Evolutionary conservation across 2,329 filamentous ascomycete species (phyloP).

Genomic region (Epichloe festucae): DNA sequence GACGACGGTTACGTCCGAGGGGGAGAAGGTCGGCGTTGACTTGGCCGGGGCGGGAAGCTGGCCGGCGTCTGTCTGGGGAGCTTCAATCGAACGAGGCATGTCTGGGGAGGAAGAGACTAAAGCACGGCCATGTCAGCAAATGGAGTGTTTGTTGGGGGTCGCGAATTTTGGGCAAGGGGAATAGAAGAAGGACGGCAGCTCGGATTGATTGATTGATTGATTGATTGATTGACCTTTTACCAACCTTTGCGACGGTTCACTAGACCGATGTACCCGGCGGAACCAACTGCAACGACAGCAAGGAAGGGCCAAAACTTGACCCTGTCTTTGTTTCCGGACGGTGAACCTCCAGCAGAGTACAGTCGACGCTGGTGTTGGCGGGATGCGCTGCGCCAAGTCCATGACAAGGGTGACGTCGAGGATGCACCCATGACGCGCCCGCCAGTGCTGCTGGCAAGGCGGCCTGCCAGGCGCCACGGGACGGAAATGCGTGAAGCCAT

Average conservation of each 20-base stretch:
- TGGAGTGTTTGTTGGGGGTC: background rate
- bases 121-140: background rate
- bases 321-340: slow-evolving; percentile 19
- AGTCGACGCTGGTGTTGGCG: slow-evolving; percentile 7
- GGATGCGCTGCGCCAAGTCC: slow-evolving; percentile 11
- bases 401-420: slow-evolving; percentile 7
- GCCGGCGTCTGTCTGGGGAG: slow-evolving; percentile 27
- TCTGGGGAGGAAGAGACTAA: slow-evolving; percentile 12
- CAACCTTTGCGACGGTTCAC: slow-evolving; percentile 37
- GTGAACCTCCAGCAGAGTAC: slow-evolving; percentile 26
- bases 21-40: slow-evolving; percentile 55
- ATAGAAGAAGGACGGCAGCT: background rate
- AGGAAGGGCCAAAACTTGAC: slow-evolving; percentile 49
- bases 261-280: slow-evolving; percentile 36
- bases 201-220: background rate
- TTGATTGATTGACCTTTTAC: slow-evolving; percentile 7
- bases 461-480: slow-evolving; percentile 13
- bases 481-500: slow-evolving; percentile 22
- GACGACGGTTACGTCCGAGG: slow-evolving; percentile 72
- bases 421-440: slow-evolving; percentile 5
- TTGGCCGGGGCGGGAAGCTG: slow-evolving; percentile 39
- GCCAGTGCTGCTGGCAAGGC: slow-evolving; percentile 6
- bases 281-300: slow-evolving; percentile 33
- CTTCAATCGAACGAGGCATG: slow-evolving; percentile 24
- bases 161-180: background rate